phyloP scores from a whole-genome alignment of 225 moss, liverwort and hornwort genomes.

The Marchantia paleacea region DNA sequence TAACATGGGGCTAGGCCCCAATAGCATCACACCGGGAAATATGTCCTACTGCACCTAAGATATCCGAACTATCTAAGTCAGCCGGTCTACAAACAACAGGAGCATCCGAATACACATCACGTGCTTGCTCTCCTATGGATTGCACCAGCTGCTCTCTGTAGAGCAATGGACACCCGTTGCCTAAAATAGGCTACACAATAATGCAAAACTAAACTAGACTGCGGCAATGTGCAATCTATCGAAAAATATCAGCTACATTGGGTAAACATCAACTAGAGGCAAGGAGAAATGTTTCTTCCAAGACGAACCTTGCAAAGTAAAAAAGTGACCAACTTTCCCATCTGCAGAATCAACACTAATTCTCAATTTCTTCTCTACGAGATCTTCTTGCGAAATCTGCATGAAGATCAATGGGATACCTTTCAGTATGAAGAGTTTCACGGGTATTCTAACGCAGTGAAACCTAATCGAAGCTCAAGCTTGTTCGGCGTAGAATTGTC shows the following conservation, averaged over 20 bases:
- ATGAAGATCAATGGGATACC: not conserved
- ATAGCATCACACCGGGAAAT: no score
- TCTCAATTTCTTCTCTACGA: conserved; percentile 29
- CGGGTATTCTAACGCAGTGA: not conserved
- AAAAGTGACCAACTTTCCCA: conserved; percentile 36
- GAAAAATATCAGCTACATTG: not conserved
- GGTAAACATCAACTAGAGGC: not conserved
- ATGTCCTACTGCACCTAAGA: no score
- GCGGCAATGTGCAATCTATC: no score
- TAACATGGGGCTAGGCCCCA: no score
- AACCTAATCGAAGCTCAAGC: not conserved
- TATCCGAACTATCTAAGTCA: no score
- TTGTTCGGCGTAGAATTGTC: no score
- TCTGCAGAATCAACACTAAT: conserved; percentile 29
- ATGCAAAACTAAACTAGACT: not conserved
- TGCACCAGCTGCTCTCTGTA: no score
- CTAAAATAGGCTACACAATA: no score
- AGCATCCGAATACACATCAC: no score
- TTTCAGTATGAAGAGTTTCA: not conserved
- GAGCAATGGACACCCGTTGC: no score
- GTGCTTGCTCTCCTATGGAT: no score
- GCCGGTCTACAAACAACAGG: no score
- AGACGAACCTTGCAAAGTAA: conserved; percentile 24
- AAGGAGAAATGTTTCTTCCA: not conserved
- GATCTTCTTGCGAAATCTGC: conserved; percentile 36